Base-by-base conservation (phyloP, 495 filamentous ascomycete species). In the Penicillium angulare region DNA sequence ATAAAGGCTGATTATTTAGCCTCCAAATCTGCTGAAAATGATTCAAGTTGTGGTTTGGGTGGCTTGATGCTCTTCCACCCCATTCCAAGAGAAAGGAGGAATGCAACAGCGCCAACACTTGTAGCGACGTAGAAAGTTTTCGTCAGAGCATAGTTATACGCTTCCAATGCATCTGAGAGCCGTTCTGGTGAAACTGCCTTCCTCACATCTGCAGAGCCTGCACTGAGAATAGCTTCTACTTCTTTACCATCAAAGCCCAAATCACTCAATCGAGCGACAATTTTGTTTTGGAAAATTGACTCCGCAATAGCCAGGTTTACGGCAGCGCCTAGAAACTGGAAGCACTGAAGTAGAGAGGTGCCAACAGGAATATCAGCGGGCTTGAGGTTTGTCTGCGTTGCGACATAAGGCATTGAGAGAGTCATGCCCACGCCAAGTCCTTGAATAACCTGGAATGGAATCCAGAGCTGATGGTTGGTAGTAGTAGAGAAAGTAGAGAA, bases 71-170 rank as follows among this genome's bases (percentile, higher is more conserved):
- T 48, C 21, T 24, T 58, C 61, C 61, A 64, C 20, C 58, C 50
- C 17, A 64, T 56, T 17, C 44, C 44, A 5, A 59, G 45, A 3
- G 51, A 43, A 2, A 36, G 50, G 7, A 67, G 16, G 9, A 63
- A 48, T 9, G 56, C 43, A 23, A 60, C 43, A 9, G 39, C 53
- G 6, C 53, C 51, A 20, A 63, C 23, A 10, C 51, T 60, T 20
- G 62, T 21, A 0, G 54, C 59, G 5, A 72, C 52, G 17, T 55
- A 52, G 44, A 70, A 68, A 7, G 50, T 47, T 20, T 50, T 36
- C 15, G 46, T 59, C 17, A 70, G 22, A 0, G 67, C 65, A 31
- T 34, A 36, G 44, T 66, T 70, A 41, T 65, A 68, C 5, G 51
- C 63, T 16, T 46, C 16, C 33, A 66, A 16, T 7, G 66, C 59